Percentiles rank a stretch among this genome's conserved stretches.
These are phyloP conservation scores for Lepidopterella palustris DNA, from an alignment of 495 filamentous ascomycete genomes.

Conservation along the genomic window DNA sequence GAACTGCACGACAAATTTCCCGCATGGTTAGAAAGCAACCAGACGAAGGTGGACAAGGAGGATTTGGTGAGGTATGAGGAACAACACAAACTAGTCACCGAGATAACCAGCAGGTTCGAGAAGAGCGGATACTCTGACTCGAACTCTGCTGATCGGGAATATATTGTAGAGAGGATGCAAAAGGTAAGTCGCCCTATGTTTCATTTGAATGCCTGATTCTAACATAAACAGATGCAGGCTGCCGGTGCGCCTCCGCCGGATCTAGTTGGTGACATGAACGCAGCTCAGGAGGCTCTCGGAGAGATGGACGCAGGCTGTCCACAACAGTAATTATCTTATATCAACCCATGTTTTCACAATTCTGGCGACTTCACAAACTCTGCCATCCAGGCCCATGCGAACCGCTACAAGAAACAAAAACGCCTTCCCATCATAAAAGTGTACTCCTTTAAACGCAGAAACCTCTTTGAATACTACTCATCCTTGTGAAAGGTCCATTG, in stretches of 20 bases:
- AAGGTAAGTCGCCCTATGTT: slow-evolving; percentile 55
- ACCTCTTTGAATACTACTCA: slow-evolving; percentile 4
- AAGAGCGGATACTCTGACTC: slow-evolving; percentile 68
- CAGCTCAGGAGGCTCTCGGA: slow-evolving; percentile 63
- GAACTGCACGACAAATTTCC: slow-evolving; percentile 89
- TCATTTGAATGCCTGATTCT: slow-evolving; percentile 1
- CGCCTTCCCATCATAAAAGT: background rate
- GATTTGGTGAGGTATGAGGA: slow-evolving; percentile 74
- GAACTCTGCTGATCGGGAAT: slow-evolving; percentile 75
- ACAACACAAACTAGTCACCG: slow-evolving; percentile 72
- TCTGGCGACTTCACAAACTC: background rate
- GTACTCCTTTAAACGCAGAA: slow-evolving; percentile 1
- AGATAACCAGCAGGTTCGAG: slow-evolving; percentile 89
- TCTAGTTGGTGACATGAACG: slow-evolving; percentile 80
- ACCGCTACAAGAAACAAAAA: background rate
- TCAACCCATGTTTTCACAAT: background rate
- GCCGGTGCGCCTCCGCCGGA: slow-evolving; percentile 84
- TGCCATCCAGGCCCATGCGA: no score
- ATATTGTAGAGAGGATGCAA: slow-evolving; percentile 95
- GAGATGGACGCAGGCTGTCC: slow-evolving; percentile 67
- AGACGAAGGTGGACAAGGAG: slow-evolving; percentile 51
- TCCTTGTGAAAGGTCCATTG: slow-evolving; percentile 26
- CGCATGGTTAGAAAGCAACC: slow-evolving; percentile 76
- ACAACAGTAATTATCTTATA: slow-evolving; percentile 50
- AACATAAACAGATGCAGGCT: slow-evolving; percentile 71